These are phyloP conservation scores for Tolypocladium album DNA, from an alignment of 2,329 filamentous ascomycete species.

Conservation along the genomic window DNA sequence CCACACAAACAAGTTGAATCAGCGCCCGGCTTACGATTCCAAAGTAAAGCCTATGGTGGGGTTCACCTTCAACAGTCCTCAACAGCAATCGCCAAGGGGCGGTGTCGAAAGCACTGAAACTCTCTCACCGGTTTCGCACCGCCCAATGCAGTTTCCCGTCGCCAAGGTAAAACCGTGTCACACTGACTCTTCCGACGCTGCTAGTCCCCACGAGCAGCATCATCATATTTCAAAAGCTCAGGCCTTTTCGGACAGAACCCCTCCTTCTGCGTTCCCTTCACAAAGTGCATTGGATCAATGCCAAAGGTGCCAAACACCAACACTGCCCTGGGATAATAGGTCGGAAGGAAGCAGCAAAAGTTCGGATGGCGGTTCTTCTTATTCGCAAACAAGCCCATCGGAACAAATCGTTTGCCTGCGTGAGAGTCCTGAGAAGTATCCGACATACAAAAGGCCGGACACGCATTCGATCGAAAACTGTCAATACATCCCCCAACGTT, in stretches of 20 bases:
- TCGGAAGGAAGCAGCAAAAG: too few relatives aligned
- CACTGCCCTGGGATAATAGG: not conserved
- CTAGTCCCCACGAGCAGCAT: constrained; percentile 3
- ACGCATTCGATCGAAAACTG: not conserved
- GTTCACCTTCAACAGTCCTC: not conserved
- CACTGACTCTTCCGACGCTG: not conserved
- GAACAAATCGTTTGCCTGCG: not conserved
- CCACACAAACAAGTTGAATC: not conserved
- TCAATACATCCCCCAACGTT: not conserved
- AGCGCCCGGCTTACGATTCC: not conserved
- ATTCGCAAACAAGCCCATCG: not conserved
- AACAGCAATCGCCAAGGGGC: not conserved
- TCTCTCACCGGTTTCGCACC: not conserved
- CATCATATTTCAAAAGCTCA: constrained; percentile 7
- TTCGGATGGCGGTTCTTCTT: not conserved
- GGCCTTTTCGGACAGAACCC: not conserved
- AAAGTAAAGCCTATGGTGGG: constrained; percentile 3
- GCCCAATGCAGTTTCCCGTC: not conserved
- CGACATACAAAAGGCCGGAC: not conserved
- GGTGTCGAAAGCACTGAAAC: not conserved
- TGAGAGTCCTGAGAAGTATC: constrained; percentile 1
- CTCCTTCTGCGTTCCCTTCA: constrained; percentile 1
- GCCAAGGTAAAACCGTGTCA: constrained; percentile 3
- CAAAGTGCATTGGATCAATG: not conserved
- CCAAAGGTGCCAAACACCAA: not conserved